Percentiles rank a stretch among this genome's conserved stretches.
phyloP scores from a whole-genome alignment of 106 monocot species.

The Dioscorea dumetorum region DNA sequence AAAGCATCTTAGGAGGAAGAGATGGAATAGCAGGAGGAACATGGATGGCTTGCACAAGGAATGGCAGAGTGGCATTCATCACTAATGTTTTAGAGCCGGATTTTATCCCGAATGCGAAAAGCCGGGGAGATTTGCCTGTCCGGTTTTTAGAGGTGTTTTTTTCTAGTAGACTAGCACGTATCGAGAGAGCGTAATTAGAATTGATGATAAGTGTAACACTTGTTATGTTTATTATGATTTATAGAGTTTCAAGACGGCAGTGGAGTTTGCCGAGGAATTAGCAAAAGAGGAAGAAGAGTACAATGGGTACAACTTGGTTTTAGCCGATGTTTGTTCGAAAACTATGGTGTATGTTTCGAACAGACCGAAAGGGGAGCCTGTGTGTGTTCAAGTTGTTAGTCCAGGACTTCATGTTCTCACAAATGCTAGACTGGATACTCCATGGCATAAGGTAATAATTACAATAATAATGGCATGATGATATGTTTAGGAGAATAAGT shows the following conservation, averaged over 20 bases:
- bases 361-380: slow-evolving; percentile 32
- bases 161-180: background rate
- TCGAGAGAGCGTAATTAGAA: background rate
- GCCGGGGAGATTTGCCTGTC: slow-evolving; percentile 57
- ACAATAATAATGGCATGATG: too few relatives aligned
- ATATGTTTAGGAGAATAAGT: too few relatives aligned
- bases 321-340: slow-evolving; percentile 43
- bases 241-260: slow-evolving; percentile 38
- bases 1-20: slow-evolving; percentile 79
- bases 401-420: slow-evolving; percentile 75
- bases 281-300: slow-evolving; percentile 52
- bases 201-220: background rate
- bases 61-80: slow-evolving; percentile 76
- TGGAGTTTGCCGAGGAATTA: slow-evolving; percentile 49
- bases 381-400: slow-evolving; percentile 33
- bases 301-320: slow-evolving; percentile 71
- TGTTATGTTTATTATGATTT: background rate
- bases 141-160: slow-evolving; percentile 48
- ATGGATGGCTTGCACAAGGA: slow-evolving; percentile 82
- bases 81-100: slow-evolving; percentile 83
- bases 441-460: slow-evolving; percentile 58
- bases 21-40: slow-evolving; percentile 76
- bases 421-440: slow-evolving; percentile 57
- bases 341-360: slow-evolving; percentile 59
- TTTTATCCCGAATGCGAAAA: slow-evolving; percentile 23